Conservation (phyloP, 2,329 filamentous ascomycete genomes). For the Clarireedia hainanense region DNA sequence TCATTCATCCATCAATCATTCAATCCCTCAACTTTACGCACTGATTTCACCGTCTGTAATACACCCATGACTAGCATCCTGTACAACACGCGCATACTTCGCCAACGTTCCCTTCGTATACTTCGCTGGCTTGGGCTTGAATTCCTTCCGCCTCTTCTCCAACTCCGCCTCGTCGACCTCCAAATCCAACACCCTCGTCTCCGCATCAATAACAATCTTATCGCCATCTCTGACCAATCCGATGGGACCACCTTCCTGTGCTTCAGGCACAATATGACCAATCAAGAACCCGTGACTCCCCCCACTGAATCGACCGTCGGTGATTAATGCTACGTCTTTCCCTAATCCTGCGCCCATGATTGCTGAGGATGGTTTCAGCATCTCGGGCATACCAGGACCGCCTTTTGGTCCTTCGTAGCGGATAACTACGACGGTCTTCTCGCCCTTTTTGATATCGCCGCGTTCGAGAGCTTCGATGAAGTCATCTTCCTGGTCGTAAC, state of each 20-base stretch:
- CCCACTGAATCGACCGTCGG: constrained; percentile 57
- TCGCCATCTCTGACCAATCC: constrained; percentile 51
- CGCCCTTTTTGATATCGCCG: constrained; percentile 63
- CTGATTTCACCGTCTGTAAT: constrained; percentile 41
- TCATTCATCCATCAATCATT: too few relatives aligned
- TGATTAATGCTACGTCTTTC: constrained; percentile 63
- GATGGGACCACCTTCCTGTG: constrained; percentile 52
- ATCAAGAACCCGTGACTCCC: constrained; percentile 55
- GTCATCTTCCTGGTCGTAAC: constrained; percentile 62
- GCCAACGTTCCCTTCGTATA: constrained; percentile 51
- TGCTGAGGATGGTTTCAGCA: constrained; percentile 63
- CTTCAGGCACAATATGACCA: constrained; percentile 54
- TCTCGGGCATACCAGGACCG: constrained; percentile 66
- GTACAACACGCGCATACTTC: constrained; percentile 48
- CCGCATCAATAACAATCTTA: constrained; percentile 52
- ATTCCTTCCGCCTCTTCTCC: constrained; percentile 41
- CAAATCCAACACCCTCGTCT: constrained; percentile 45
- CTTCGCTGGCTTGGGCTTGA: constrained; percentile 45
- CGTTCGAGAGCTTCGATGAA: constrained; percentile 61
- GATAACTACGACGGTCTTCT: constrained; percentile 71
- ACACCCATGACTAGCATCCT: constrained; percentile 50
- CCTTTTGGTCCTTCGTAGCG: constrained; percentile 68
- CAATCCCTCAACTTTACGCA: too few relatives aligned
- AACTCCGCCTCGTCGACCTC: constrained; percentile 34
- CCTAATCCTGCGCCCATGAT: constrained; percentile 69